Evolutionary conservation across 164 flowering plant species (phyloP).

Genomic region (Berberis vulgaris): DNA sequence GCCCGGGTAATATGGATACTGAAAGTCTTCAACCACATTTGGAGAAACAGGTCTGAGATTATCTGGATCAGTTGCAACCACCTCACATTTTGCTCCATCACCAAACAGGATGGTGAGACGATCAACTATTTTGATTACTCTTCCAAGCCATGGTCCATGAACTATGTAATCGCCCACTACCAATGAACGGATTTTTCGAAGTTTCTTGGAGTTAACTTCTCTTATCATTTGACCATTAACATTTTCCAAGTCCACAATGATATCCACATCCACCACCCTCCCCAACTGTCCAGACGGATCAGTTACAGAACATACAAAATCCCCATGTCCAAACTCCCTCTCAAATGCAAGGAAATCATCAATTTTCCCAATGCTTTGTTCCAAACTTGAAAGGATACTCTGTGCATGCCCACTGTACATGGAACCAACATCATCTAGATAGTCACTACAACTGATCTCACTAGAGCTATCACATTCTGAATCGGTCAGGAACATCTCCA

Average conservation of each 20-base stretch:
- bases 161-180: constrained; percentile 66
- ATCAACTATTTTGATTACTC: constrained; percentile 58
- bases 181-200: constrained; percentile 50
- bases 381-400: constrained; percentile 71
- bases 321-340: constrained; percentile 61
- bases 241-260: constrained; percentile 68
- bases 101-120: constrained; percentile 56
- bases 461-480: constrained; percentile 62
- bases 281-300: constrained; percentile 86
- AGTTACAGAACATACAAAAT: constrained; percentile 48
- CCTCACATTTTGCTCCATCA: constrained; percentile 69
- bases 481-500: constrained; percentile 51
- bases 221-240: constrained; percentile 37
- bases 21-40: constrained; percentile 58
- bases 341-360: constrained; percentile 87
- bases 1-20: constrained; percentile 74
- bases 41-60: constrained; percentile 46
- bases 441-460: constrained; percentile 67
- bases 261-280: constrained; percentile 47
- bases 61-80: constrained; percentile 34
- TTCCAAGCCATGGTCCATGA: constrained; percentile 85
- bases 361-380: constrained; percentile 74
- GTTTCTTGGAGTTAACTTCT: constrained; percentile 47
- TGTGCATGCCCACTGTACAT: constrained; percentile 60
- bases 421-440: constrained; percentile 51